Evolutionary conservation across 371 early-diverging fungal genomes (phyloP), one percentile per base, ranked within the genome.

Genomic region (Haplosporangium sp.): DNA sequence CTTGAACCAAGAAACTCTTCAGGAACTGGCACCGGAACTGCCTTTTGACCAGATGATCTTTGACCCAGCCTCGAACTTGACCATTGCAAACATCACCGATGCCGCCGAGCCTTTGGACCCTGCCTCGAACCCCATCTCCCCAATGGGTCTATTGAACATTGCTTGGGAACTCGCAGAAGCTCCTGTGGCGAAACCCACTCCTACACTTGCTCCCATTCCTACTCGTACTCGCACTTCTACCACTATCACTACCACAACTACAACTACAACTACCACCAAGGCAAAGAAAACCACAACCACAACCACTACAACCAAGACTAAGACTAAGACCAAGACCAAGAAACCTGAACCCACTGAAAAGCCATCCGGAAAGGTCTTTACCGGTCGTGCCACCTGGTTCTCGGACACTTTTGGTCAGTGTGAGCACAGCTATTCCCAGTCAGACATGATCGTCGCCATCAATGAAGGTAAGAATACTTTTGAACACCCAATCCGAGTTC

Each of bases 381-480:
- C 64, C 5, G 79, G 79, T 21, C 72, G 69, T 13, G 65, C 45
- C 9, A 77, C 72, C 54, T 77, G 72, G 73, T 77, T 55, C 73
- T 77, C 79, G 55, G 79, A 77, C 42, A 77, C 65, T 20, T 56
- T n/a, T 58, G 73, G 73, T 29, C 72, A 68, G 40, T 77, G 79
- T 43, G 79, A 77, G 37, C 54, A 64, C 10, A 38, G 38, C 11
- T 77, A 64, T 36, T 77, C 79, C 12, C 79, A 71, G 21, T 67
- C 64, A 0, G 79, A 77, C 14, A 42, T 67, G 61, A 72, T 77
- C 43, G 79, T 77, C 21, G 79, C 72, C 36, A 72, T 77, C 9
- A 77, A 77, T 46, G 56, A 77, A 62, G 65, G 70, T 69, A 62
- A 29, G 29, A 29, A 29, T 4, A 29, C 29, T 29, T 29, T 29